phyloP scores from a whole-genome alignment of 257 asterid genomes.

The Voacanga thouarsii region DNA sequence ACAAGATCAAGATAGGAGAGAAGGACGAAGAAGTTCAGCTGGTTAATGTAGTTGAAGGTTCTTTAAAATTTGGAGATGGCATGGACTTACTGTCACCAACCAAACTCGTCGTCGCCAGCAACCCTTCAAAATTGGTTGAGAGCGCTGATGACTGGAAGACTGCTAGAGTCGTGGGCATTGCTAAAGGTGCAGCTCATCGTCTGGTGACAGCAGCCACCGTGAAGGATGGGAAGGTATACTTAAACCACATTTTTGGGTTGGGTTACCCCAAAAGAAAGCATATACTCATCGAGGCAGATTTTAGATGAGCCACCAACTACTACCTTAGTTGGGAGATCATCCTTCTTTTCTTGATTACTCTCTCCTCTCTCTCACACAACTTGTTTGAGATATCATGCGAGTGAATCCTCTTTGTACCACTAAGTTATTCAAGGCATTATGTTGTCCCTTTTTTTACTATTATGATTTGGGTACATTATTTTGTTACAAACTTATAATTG shows the following conservation, averaged over 20 bases:
- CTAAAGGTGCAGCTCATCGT: conserved; percentile 57
- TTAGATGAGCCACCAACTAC: conserved; percentile 14
- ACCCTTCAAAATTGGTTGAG: conserved; percentile 60
- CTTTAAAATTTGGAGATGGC: conserved; percentile 78
- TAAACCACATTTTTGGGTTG: conserved; percentile 76
- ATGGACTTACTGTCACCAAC: conserved; percentile 65
- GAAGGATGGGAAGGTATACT: conserved; percentile 75
- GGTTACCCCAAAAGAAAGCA: conserved; percentile 88
- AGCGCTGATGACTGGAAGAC: conserved; percentile 76
- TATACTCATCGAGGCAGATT: conserved; percentile 70
- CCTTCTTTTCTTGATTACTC: no score
- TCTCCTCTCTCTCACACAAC: no score
- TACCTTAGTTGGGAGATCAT: not conserved
- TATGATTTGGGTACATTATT: no score
- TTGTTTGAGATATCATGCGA: no score
- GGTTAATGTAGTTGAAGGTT: conserved; percentile 43
- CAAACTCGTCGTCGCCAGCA: conserved; percentile 75
- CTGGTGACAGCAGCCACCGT: conserved; percentile 64
- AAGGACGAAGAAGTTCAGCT: conserved; percentile 40
- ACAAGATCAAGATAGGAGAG: conserved; percentile 49
- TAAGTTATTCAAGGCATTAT: not conserved
- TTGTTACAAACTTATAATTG: no score
- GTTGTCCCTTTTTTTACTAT: not conserved
- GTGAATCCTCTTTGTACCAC: not conserved
- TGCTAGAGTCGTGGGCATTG: conserved; percentile 48